Conservation (phyloP, 768 basidiomycete species). For the Panus rudis region DNA sequence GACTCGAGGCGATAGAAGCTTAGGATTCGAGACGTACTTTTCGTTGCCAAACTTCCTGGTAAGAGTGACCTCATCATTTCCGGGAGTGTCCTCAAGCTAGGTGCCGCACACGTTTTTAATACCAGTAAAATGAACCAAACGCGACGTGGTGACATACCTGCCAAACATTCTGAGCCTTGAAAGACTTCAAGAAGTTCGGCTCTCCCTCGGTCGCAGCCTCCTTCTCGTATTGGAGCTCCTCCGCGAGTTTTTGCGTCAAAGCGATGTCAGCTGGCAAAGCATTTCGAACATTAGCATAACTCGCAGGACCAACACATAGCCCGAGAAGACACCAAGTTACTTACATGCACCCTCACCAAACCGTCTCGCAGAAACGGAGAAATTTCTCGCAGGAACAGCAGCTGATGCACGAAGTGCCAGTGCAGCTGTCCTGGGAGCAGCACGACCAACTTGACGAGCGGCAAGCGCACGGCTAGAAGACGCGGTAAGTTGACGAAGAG, state of each 20-base stretch:
- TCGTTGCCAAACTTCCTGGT: constrained; percentile 88
- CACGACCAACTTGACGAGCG: constrained; percentile 16
- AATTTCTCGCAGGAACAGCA: constrained; percentile 25
- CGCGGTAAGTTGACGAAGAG: constrained; percentile 49
- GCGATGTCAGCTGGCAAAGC: constrained; percentile 54
- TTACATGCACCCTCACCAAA: constrained; percentile 39
- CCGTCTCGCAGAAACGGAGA: constrained; percentile 32
- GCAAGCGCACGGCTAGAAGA: constrained; percentile 34
- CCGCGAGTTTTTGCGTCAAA: constrained; percentile 65
- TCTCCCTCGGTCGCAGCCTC: constrained; percentile 37
- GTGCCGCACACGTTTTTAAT: not conserved
- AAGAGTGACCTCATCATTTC: constrained; percentile 77
- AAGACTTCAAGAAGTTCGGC: constrained; percentile 63
- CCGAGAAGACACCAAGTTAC: constrained; percentile 12
- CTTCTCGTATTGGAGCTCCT: constrained; percentile 84
- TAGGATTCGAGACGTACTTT: constrained; percentile 42
- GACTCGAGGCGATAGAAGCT: not conserved
- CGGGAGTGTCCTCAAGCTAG: constrained; percentile 63
- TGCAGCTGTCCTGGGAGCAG: constrained; percentile 5
- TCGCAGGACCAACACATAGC: not conserved
- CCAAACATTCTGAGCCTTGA: constrained; percentile 75
- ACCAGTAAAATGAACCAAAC: constrained; percentile 1
- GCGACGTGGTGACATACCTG: constrained; percentile 38
- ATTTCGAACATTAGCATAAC: not conserved
- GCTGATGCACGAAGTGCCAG: constrained; percentile 19